phyloP scores from a whole-genome alignment of 2,329 filamentous ascomycete genomes.

The Neonectria neomacrospora region DNA sequence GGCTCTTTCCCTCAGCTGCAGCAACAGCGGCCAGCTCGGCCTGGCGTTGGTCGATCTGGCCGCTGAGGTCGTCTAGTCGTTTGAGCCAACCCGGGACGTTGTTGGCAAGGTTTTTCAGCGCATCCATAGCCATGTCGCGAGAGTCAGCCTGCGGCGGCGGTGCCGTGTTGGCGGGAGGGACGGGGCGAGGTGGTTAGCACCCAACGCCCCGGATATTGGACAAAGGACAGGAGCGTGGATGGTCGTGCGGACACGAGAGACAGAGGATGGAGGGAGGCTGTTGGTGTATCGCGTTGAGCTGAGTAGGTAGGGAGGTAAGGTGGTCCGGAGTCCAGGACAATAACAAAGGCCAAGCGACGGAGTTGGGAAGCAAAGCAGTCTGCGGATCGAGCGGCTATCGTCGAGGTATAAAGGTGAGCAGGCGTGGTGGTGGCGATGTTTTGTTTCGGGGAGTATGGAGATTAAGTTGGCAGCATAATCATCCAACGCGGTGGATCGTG shows the following conservation, averaged over 20 bases:
- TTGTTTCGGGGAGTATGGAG: slow-evolving; percentile 1
- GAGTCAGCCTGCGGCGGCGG: slow-evolving; percentile 44
- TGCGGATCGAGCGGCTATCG: not conserved
- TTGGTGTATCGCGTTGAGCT: not conserved
- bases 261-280: not conserved
- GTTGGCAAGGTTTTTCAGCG: slow-evolving; percentile 63
- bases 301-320: not conserved
- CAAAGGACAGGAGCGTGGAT: slow-evolving; percentile 8
- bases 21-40: slow-evolving; percentile 65
- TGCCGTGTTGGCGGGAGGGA: slow-evolving; percentile 44
- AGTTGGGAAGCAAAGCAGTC: not conserved
- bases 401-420: not conserved
- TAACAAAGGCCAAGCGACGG: not conserved
- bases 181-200: slow-evolving; percentile 47
- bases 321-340: not conserved
- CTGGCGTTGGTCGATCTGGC: slow-evolving; percentile 71
- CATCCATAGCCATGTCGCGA: slow-evolving; percentile 62
- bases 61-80: slow-evolving; percentile 68
- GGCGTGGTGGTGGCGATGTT: slow-evolving; percentile 2
- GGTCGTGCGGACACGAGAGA: not conserved
- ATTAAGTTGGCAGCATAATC: slow-evolving; percentile 21
- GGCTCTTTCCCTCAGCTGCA: slow-evolving; percentile 40
- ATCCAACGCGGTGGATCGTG: slow-evolving; percentile 13
- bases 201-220: slow-evolving; percentile 44
- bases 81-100: slow-evolving; percentile 70